Evolutionary conservation across 139 green algal genomes (phyloP).

Genomic region (Micractinium conductrix): DNA sequence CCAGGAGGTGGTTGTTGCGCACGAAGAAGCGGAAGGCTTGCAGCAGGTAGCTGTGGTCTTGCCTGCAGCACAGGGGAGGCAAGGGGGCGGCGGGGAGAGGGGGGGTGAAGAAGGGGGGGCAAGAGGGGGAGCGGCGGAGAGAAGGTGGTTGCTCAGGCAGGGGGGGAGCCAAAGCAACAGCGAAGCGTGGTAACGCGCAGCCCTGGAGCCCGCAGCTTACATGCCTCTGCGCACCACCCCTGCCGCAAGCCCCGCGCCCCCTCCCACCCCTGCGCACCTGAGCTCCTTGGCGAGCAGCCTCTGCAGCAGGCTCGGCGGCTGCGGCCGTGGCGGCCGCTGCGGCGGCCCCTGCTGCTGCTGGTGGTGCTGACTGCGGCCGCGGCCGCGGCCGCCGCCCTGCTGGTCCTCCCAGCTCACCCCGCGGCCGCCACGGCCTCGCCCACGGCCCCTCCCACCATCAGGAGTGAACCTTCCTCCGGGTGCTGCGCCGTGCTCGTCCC

Average conservation of each 20-base stretch:
- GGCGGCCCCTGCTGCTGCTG: slow-evolving; percentile 10
- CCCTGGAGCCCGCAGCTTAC: background rate
- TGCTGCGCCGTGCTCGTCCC: background rate
- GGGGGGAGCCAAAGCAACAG: background rate
- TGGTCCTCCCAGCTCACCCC: slow-evolving; percentile 18
- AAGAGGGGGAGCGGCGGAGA: background rate
- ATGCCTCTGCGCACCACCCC: background rate
- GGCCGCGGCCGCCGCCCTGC: background rate
- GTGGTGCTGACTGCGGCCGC: background rate
- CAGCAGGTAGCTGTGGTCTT: slow-evolving; percentile 61
- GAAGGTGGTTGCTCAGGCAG: background rate
- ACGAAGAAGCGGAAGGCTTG: slow-evolving; percentile 71
- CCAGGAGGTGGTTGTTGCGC: slow-evolving; percentile 62
- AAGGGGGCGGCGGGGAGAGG: background rate
- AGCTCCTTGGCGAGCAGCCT: slow-evolving; percentile 71
- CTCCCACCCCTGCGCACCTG: slow-evolving; percentile 5
- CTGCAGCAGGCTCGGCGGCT: slow-evolving; percentile 55
- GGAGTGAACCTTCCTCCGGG: background rate
- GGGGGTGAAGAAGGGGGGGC: background rate
- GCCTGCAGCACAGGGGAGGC: background rate
- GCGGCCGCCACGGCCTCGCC: slow-evolving; percentile 1
- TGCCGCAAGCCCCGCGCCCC: background rate
- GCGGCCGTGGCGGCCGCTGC: slow-evolving; percentile 19
- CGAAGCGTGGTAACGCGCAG: background rate
- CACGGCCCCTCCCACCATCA: background rate